phyloP scores from a whole-genome alignment of 83 land plant species.

The Thuja plicata region DNA sequence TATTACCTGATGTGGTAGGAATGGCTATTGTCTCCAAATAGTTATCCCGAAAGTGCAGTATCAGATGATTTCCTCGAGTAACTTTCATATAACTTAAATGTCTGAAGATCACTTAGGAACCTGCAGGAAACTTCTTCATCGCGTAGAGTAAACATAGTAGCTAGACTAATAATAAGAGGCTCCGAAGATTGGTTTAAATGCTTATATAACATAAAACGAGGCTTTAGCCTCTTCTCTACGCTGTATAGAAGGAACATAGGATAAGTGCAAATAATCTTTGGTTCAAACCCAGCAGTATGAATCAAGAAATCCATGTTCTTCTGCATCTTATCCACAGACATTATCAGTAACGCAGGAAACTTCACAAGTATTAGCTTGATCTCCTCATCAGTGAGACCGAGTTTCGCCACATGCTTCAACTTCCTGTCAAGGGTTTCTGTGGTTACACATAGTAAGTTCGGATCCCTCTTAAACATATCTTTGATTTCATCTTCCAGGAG shows the following conservation, averaged over 20 bases:
- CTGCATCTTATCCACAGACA: background rate
- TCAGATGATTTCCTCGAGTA: background rate
- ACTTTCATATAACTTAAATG: too few relatives aligned
- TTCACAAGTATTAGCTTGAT: background rate
- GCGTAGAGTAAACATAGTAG: background rate
- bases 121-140: background rate
- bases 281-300: background rate
- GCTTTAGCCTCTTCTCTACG: background rate
- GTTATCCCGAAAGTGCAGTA: background rate
- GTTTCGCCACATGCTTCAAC: background rate
- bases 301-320: background rate
- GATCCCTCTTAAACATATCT: background rate
- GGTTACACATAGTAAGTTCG: too few relatives aligned
- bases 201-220: too few relatives aligned
- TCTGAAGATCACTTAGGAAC: background rate
- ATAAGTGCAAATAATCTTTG: background rate
- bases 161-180: too few relatives aligned
- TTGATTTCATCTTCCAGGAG: background rate
- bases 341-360: background rate
- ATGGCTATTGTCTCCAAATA: background rate
- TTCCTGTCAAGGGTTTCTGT: background rate
- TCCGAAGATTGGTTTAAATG: too few relatives aligned
- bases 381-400: background rate
- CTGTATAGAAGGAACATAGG: background rate
- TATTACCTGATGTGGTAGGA: too few relatives aligned